Base-by-base conservation (phyloP, 139 green algal species). In the Mychonastes homosphaera region DNA sequence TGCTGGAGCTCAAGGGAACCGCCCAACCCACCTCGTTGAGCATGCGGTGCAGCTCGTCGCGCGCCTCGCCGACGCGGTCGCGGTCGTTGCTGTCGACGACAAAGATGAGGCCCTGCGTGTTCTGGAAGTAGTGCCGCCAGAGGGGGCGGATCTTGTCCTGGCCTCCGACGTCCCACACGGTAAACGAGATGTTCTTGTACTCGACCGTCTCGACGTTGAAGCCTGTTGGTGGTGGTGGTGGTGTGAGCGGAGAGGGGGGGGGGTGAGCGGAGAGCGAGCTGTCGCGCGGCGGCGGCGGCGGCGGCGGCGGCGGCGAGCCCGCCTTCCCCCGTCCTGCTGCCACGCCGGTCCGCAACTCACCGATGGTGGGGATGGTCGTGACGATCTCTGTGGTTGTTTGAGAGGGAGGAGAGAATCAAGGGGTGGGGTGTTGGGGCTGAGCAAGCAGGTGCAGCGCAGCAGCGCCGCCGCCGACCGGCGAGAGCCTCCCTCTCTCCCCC, bases 181-280 rank as follows among this genome's bases (percentile, higher is more conserved):
- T 96, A 74, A 96, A 95, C 59, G 70, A 81, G 59, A 96, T 90
- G 83, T 96, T 96, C 75, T 96, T 96, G 83, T 96, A 96, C 71
- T 96, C 82, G 16, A 96, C 89, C 30, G 86, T 96, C 80, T 96
- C 89, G 44, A 96, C 89, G 70, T 97, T 97, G 78, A 97, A 97
- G 28, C 90, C 88, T 95, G 77, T 32, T 58, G 18, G 7, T 55
- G 32, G 19, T 39, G 29, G n/a, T 23, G 12, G 28, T 41, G 24
- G 21, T 6, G 7, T 16, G 55, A 15, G 13, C 13, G 45, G n/a
- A 23, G 29, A 16, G 28, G 9, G n/a, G 8, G 58, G 27, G 32
- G 49, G 23, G 29, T 21, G 26, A 24, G 46, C 0, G 46, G n/a
- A n/a, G n/a, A n/a, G n/a, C n/a, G n/a, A n/a, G n/a, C n/a, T n/a